Evolutionary conservation across 208 protist genomes (phyloP).

Genomic region (Kentomonas sorsogonicus): DNA sequence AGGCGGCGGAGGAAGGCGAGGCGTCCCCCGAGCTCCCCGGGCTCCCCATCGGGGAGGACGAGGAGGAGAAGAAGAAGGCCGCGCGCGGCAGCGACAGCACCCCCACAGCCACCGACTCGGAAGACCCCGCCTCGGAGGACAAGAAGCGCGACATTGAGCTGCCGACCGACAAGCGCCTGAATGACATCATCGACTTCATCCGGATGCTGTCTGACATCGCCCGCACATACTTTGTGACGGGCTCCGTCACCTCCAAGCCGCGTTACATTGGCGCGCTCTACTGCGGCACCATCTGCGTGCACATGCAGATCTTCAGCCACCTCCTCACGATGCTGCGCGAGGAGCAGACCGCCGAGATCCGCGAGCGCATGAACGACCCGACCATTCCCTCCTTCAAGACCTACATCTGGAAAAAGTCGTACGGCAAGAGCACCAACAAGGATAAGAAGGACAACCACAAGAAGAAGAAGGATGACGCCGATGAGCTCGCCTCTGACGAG

Average conservation of each 20-base stretch:
- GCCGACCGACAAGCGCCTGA: constrained; percentile 9
- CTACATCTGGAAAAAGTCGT: no score
- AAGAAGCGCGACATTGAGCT: constrained; percentile 3
- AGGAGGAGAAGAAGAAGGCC: no score
- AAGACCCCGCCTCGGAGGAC: background rate
- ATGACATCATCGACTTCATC: constrained; percentile 13
- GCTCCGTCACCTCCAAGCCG: no score
- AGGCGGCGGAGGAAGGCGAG: background rate
- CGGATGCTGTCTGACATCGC: constrained; percentile 19
- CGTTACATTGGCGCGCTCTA: constrained; percentile 12
- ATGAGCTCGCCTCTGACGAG: background rate
- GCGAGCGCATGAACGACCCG: background rate
- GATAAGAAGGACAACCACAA: no score
- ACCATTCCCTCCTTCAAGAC: no score
- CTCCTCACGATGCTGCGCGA: constrained; percentile 12
- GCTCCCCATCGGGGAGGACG: background rate
- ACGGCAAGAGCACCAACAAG: no score
- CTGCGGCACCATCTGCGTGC: constrained; percentile 8
- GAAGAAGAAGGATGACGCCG: no score
- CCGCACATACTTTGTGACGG: constrained; percentile 18
- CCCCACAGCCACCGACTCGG: background rate
- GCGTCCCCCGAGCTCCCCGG: background rate
- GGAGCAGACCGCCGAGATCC: constrained; percentile 4
- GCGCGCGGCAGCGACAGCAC: background rate
- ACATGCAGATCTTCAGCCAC: constrained; percentile 17